Evolutionary conservation across 345 rosid species (phyloP).

Genomic region (Punica granatum): DNA sequence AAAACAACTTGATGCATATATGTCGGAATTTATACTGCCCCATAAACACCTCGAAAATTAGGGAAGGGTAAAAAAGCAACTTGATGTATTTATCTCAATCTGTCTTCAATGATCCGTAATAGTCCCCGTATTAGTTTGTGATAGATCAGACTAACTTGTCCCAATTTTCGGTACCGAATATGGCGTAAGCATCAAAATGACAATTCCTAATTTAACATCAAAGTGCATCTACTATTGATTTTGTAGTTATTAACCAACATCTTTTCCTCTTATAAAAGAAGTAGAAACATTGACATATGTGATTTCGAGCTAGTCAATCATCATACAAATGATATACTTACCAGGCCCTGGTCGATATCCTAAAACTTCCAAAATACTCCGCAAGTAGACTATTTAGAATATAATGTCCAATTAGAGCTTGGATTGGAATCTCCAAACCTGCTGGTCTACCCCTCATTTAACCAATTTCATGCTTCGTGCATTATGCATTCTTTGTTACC

Average conservation of each 20-base stretch:
- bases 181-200: constrained; percentile 60
- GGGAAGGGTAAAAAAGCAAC: not conserved
- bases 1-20: too few relatives aligned
- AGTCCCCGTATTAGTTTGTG: constrained; percentile 76
- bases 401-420: not conserved
- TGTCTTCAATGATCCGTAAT: constrained; percentile 13
- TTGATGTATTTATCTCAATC: not conserved
- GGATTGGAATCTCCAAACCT: not conserved
- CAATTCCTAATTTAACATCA: not conserved
- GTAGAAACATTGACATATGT: too few relatives aligned
- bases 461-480: not conserved
- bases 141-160: constrained; percentile 51
- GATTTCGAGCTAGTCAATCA: too few relatives aligned
- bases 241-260: not conserved
- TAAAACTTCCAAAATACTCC: not conserved
- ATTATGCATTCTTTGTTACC: not conserved
- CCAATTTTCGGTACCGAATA: constrained; percentile 83
- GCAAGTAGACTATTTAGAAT: not conserved
- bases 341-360: too few relatives aligned
- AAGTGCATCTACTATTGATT: not conserved
- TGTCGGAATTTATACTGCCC: not conserved
- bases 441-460: not conserved
- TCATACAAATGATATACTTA: not conserved
- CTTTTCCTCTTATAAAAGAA: too few relatives aligned
- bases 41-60: too few relatives aligned